Conservation (phyloP, 805 yeast genomes). For the Pachysolen tannophilus region DNA sequence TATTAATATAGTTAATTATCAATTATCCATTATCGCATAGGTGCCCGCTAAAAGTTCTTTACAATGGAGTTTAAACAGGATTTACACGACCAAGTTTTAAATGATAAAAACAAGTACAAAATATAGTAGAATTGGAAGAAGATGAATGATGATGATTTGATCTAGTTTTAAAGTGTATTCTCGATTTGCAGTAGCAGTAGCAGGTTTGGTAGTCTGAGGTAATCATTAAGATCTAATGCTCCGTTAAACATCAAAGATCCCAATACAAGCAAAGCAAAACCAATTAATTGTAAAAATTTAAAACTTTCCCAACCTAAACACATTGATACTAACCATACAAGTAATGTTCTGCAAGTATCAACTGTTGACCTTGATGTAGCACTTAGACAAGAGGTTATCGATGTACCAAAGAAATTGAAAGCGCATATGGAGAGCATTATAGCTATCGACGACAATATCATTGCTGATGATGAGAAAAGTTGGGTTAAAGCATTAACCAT, state of each 20-base stretch:
- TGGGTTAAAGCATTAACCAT: slow-evolving; percentile 40
- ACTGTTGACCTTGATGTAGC: slow-evolving; percentile 77
- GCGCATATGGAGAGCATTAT: slow-evolving; percentile 67
- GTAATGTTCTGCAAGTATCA: slow-evolving; percentile 66
- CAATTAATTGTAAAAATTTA: slow-evolving; percentile 50
- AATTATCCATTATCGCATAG: too few species aligned
- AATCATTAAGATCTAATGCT: slow-evolving; percentile 45
- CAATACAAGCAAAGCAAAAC: slow-evolving; percentile 53
- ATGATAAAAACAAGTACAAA: too few species aligned
- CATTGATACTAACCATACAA: slow-evolving; percentile 70
- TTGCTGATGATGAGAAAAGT: slow-evolving; percentile 31
- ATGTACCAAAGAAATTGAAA: slow-evolving; percentile 68
- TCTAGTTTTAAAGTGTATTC: too few species aligned
- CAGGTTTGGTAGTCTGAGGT: slow-evolving; percentile 38
- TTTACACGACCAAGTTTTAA: too few species aligned
- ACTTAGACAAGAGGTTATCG: slow-evolving; percentile 54
- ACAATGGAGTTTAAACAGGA: too few species aligned
- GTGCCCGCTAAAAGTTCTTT: too few species aligned
- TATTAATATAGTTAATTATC: too few species aligned
- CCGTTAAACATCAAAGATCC: slow-evolving; percentile 75
- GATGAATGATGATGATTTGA: too few species aligned
- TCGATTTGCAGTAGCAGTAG: too few species aligned
- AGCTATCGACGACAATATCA: slow-evolving; percentile 46
- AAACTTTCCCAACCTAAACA: slow-evolving; percentile 71
- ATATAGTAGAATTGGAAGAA: too few species aligned